These are phyloP conservation scores for Russula vinacea DNA, from an alignment of 768 basidiomycete species.

Conservation along the genomic window DNA sequence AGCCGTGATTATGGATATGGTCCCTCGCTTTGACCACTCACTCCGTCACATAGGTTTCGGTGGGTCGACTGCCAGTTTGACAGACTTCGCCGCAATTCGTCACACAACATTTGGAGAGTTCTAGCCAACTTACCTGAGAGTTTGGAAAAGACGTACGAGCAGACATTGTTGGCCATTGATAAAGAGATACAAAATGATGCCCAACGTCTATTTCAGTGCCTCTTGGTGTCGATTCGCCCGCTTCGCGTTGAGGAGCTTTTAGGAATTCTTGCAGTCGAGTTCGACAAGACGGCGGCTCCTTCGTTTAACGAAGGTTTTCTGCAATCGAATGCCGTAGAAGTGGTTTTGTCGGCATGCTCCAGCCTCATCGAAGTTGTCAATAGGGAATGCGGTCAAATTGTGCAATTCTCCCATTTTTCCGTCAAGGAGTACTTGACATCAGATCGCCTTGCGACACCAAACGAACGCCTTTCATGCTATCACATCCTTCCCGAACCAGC, in stretches of 20 bases:
- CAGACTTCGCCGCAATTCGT: not conserved
- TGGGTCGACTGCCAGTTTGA: constrained; percentile 18
- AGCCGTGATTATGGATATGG: not conserved
- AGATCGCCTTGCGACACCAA: not conserved
- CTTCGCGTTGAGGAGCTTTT: not conserved
- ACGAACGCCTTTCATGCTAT: constrained; percentile 1
- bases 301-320: not conserved
- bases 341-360: not conserved
- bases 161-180: not conserved
- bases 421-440: constrained; percentile 8
- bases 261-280: not conserved
- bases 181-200: not conserved
- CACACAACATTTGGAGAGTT: not conserved
- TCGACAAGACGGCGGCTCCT: not conserved
- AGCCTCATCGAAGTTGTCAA: not conserved
- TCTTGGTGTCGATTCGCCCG: constrained; percentile 1
- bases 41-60: constrained; percentile 6
- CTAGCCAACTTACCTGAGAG: not conserved
- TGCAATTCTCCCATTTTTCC: not conserved
- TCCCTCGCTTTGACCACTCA: not conserved
- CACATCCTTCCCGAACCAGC: constrained; percentile 1
- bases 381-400: not conserved
- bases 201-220: constrained; percentile 13
- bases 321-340: not conserved
- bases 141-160: constrained; percentile 12